Base-by-base conservation (phyloP, 768 basidiomycete species). In the Cystobasidium tubakii region DNA sequence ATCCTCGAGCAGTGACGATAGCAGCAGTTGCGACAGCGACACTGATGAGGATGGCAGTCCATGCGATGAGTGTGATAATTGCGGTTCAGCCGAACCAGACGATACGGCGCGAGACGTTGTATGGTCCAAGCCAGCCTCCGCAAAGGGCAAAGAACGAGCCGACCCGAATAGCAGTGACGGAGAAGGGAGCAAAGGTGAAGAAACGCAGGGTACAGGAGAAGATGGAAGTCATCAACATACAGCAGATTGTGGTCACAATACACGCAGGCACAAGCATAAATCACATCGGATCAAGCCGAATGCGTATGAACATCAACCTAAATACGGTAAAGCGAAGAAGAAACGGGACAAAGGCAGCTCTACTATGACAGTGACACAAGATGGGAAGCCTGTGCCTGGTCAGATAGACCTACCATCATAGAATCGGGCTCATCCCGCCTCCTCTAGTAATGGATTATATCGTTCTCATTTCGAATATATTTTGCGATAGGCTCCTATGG, bases 301-400 rank as follows among this genome's bases (percentile, higher is more conserved):
- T 62, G 69, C 69, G 9, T 71, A 71, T 44, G 69, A 71, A 29
- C 53, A 50, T 39, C 69, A 71, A 55, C 69, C 69, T 4, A 57
- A 27, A 36, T 71, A 71, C 42, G 69, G 69, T 25, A 60, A 55
- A 36, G 29, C 15, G 10, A 71, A 60, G 69, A 71, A 73, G 71
- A 13, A 29, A 33, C 31, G 46, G 23, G 25, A 36, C 15, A 62
- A 64, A 42, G 62, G 62, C 3, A 31, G 1, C 9, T 43, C 36
- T 33, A 73, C 71, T 23, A 64, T 64, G 71, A 73, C 60, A 9
- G 29, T 73, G 2, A 36, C 15, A 33, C 4, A 70, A 17, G 7
- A 66, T 27, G 36, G n/a, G 13, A 63, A n/a, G 6, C 21, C 62
- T 31, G 4, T n/a, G n/a, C 36, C 7, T 21, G 31, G 6, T 31